Base-by-base conservation (phyloP, 2,329 filamentous ascomycete species). In the Pseudogymnoascus destructans region DNA sequence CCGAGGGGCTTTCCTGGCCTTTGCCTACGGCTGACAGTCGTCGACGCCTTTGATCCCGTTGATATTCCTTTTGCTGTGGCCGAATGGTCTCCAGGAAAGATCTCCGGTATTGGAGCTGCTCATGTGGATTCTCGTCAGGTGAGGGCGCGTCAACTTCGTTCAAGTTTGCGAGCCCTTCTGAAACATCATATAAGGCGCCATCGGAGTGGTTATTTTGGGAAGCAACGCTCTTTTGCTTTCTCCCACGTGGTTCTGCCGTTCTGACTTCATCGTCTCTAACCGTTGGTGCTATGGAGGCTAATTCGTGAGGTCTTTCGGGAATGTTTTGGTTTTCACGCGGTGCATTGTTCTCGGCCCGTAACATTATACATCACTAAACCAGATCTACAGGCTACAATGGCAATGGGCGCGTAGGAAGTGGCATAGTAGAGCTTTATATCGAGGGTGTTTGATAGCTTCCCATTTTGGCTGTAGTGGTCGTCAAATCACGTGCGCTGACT, bases 81-180 rank as follows among this genome's bases (percentile, higher is more conserved):
- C 49, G 60, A 10, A 19, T 58, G 40, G 56, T 52, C 38, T 61
- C 60, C 15, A 61, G 59, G 54, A 40, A 60, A 10, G 58, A 57
- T 23, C 58, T 59, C 33, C 25, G 25, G 40, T 60, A 61, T 32
- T 33, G 55, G 11, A 57, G 58, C 42, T 54, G 57, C 57, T 61
- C 58, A 19, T 60, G 17, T 21, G 60, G 60, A 49, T 61, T 61
- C 30, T 60, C 40, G 7, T 60, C 57, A 19, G 60, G 56, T 8
- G 58, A 58, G 25, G 59, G 27, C 35, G 60, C 49, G 32, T 54
- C 59, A 11, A 61, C 32, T 55, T 61, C 60, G 33, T 61, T 55
- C 19, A 61, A 38, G n/a, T 59, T 57, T 32, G 52, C 55, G 9
- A 57, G 58, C 4, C 49, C 54, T 17, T 61, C 59, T 27, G 56